Percentiles rank a stretch among this genome's conserved stretches.
phyloP scores from a whole-genome alignment of 495 filamentous ascomycete genomes.

The Aspergillus diversus region DNA sequence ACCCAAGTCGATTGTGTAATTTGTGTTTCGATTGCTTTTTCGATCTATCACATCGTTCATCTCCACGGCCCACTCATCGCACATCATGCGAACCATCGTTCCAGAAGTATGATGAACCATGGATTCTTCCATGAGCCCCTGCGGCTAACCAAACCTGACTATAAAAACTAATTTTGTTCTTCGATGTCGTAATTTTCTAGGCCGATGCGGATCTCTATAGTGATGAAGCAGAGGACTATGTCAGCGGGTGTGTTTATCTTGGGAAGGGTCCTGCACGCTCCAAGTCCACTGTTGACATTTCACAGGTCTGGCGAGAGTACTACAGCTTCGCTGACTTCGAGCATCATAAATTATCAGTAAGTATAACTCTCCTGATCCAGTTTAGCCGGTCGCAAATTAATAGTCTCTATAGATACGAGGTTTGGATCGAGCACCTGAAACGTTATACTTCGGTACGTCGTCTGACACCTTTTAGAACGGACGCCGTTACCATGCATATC shows the following conservation, averaged over 20 bases:
- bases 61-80: constrained; percentile 7
- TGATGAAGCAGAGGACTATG: constrained; percentile 14
- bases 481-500: constrained; percentile 24
- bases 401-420: constrained; percentile 4
- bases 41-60: constrained; percentile 12
- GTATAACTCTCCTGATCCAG: background rate
- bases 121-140: background rate
- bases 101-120: constrained; percentile 8
- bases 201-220: constrained; percentile 16
- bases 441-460: background rate
- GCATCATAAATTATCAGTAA: constrained; percentile 23
- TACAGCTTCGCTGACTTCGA: constrained; percentile 19
- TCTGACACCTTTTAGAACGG: constrained; percentile 15
- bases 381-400: background rate
- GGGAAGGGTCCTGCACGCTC: background rate
- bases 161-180: background rate
- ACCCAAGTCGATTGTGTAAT: background rate
- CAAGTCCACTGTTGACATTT: background rate
- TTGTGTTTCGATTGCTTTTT: background rate
- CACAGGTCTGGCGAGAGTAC: constrained; percentile 8
- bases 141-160: background rate
- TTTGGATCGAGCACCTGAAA: background rate
- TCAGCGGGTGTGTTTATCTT: constrained; percentile 9
- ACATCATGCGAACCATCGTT: constrained; percentile 14
- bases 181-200: background rate